Evolutionary conservation across 345 rosid species (phyloP).

Genomic region (Geranium brycei): DNA sequence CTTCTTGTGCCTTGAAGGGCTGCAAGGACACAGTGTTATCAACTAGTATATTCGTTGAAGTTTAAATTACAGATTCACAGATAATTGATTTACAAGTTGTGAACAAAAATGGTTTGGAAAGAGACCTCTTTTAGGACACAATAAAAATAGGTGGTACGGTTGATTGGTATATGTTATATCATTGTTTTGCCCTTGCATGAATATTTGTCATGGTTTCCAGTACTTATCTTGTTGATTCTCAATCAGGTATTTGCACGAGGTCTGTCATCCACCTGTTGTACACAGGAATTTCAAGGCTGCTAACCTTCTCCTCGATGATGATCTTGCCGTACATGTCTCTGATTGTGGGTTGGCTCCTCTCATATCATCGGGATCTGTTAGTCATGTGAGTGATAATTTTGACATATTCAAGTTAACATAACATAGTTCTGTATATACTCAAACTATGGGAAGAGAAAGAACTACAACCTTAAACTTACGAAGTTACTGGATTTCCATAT

Average conservation of each 20-base stretch:
- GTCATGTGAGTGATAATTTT: conserved; percentile 48
- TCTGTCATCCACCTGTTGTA: conserved; percentile 72
- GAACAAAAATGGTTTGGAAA: no score
- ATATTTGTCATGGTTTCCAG: conserved; percentile 2
- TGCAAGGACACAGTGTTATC: no score
- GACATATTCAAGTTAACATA: background rate
- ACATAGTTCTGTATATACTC: background rate
- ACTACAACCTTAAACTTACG: no score
- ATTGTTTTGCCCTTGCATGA: no score
- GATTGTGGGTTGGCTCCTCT: conserved; percentile 89
- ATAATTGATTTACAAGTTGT: no score
- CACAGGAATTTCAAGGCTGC: conserved; percentile 88
- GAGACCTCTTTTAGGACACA: no score
- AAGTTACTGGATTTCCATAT: no score
- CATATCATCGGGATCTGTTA: conserved; percentile 73
- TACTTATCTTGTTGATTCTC: conserved; percentile 5
- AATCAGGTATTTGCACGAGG: conserved; percentile 82
- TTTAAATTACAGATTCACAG: no score
- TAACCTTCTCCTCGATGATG: conserved; percentile 82
- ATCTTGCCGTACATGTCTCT: conserved; percentile 58
- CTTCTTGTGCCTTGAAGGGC: no score
- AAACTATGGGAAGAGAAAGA: background rate
- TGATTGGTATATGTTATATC: no score
- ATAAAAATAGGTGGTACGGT: no score
- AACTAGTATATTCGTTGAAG: no score